Evolutionary conservation across 2,329 filamentous ascomycete genomes (phyloP), one percentile per base, ranked within the genome.

Genomic region (Sporothrix curviconia): DNA sequence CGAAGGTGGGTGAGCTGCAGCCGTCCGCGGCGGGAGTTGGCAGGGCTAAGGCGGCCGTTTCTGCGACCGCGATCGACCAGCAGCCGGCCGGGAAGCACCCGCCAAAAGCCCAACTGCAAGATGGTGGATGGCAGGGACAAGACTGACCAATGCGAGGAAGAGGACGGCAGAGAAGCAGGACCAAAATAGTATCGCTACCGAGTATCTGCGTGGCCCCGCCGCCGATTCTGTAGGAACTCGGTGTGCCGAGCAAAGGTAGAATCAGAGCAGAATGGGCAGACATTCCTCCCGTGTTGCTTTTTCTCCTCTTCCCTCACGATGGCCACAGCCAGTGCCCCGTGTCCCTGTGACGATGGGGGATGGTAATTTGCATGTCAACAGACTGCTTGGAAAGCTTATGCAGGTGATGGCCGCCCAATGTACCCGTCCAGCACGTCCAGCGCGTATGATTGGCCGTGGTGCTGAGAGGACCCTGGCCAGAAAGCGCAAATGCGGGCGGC

Each of bases 1-100:
- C n/a, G n/a, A n/a, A n/a, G n/a, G n/a, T n/a, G n/a, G 32, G 30
- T 25, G 22, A 36, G 55, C 42, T 50, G 57, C 52, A 46, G 52
- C 53, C 40, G 47, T 24, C 50, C 28, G 47, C 40, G 47, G 34
- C 55, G 57, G 49, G 51, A 51, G 57, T 32, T 49, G 55, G 43
- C 55, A 57, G 47, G 42, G 34, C 58, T 61, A 61, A 60, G 24
- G 61, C 60, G 61, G 58, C 61, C 61, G 43, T 44, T 60, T 60
- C 61, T 63, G 61, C 61, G 47, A 49, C 56, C 61, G 58, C 60
- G 60, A 57, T 52, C 12, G 43, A 53, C 24, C 50, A 37, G 52
- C 51, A 14, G 37, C 34, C 6, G 28, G n/a, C n/a, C 52, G 30
- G 52, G 32, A 25, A 37, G 42, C 52, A 46, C 15, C 52, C 52